Conservation (phyloP, 768 basidiomycete genomes). For the Clavulina sp. region DNA sequence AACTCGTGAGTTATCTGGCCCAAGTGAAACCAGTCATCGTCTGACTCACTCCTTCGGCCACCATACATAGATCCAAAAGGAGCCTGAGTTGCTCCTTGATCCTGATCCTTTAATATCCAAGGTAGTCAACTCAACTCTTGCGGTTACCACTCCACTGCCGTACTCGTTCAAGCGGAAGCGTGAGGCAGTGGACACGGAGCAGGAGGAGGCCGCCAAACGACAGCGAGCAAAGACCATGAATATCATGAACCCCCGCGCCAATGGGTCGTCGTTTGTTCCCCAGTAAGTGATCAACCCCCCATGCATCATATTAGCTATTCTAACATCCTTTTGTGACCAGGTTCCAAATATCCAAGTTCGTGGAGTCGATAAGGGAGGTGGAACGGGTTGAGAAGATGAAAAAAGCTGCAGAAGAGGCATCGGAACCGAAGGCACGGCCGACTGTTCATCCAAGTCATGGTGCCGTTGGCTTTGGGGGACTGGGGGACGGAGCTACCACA, state of each 20-base stretch:
- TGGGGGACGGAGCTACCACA: too few relatives aligned
- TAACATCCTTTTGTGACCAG: neutral
- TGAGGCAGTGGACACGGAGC: slow-evolving; percentile 47
- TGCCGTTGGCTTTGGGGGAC: too few relatives aligned
- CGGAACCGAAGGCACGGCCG: neutral
- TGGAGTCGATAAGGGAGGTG: neutral
- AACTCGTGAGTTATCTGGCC: slow-evolving; percentile 41
- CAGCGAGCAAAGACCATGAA: slow-evolving; percentile 58
- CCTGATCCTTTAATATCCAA: slow-evolving; percentile 63
- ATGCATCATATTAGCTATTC: neutral
- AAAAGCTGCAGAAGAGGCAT: neutral
- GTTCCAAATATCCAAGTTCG: neutral
- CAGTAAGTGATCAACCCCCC: neutral
- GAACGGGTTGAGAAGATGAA: neutral
- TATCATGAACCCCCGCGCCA: slow-evolving; percentile 45
- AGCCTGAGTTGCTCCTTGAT: slow-evolving; percentile 60
- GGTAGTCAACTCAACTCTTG: slow-evolving; percentile 54
- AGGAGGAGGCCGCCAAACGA: slow-evolving; percentile 58
- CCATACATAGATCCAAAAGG: slow-evolving; percentile 43
- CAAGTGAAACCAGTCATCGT: too few relatives aligned
- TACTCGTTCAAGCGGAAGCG: slow-evolving; percentile 64
- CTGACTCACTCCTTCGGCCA: neutral
- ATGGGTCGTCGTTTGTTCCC: neutral
- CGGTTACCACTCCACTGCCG: slow-evolving; percentile 56
- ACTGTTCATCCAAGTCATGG: too few relatives aligned